Evolutionary conservation across 306 rosid genomes (phyloP), one percentile per base, ranked within the genome.

Genomic region (Rubus idaeus): DNA sequence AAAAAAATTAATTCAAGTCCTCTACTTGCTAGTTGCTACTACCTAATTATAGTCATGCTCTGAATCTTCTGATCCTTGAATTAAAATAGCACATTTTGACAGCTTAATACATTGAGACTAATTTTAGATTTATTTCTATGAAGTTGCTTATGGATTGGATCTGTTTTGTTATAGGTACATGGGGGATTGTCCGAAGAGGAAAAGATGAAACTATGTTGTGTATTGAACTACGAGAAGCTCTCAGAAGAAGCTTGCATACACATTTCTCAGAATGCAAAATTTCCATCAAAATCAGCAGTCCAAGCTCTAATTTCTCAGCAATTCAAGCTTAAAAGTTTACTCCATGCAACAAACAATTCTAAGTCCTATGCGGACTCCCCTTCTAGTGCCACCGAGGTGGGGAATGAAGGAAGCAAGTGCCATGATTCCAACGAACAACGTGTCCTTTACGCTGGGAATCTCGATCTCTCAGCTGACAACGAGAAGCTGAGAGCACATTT

Each of bases 181-280:
- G n/a, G 87, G 71, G 89, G 87, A 81, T 76, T 95, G 74, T 84
- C 91, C 8, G 90, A 90, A 84, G 97, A 90, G 70, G 94, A 92
- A 65, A 92, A 83, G 86, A 37, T 87, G 83, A 90, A 86, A 79
- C 80, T 95, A 68, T 92, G 97, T 70, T 67, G 88, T 68, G 87
- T 86, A 41, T 76, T 95, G 82, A 92, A 88, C 74, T 84, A 84
- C 66, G 92, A 87, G 80, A 95, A 92, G 85, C 94, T 95, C 76
- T 95, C 97, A 26, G 81, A 86, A 17, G 87, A 95, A 79, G 78
- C 87, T 55, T 86, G 86, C 70, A 4, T 83, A 76, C 91, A 83
- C 74, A 86, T 95, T 74, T 88, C 91, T 21, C 84, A 83, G 78
- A 95, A 90, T 84, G 64, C 68, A 76, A 89, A 86, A 30, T 92